These are phyloP conservation scores for Tricholoma furcatifolium DNA, from an alignment of 768 basidiomycete genomes.

Conservation along the genomic window DNA sequence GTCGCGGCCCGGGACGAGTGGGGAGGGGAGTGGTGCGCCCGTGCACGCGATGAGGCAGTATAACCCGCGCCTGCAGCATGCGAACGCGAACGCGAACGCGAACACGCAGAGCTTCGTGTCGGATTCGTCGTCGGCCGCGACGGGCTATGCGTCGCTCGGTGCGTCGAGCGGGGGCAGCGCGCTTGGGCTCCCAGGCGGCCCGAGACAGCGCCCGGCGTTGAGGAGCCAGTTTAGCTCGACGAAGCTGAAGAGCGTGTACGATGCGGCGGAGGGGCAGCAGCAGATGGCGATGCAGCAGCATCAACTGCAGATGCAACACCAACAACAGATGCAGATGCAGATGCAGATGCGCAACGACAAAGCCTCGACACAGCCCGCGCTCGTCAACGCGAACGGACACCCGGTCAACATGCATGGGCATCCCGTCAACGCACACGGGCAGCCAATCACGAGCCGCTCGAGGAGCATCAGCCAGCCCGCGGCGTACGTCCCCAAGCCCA, in stretches of 20 bases:
- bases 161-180: too few species aligned
- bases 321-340: constrained; percentile 3
- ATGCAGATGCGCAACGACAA: constrained; percentile 25
- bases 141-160: constrained; percentile 10
- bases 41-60: constrained; percentile 30
- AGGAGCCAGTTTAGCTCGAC: constrained; percentile 74
- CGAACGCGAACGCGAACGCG: constrained; percentile 43
- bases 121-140: constrained; percentile 36
- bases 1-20: constrained; percentile 15
- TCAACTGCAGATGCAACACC: background rate
- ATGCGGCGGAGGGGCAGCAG: constrained; percentile 30
- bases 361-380: constrained; percentile 19
- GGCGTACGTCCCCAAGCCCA: constrained; percentile 58
- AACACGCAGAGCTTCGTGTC: constrained; percentile 43
- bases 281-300: constrained; percentile 13
- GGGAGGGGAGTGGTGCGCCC: background rate
- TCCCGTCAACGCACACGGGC: constrained; percentile 25
- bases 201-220: constrained; percentile 43
- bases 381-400: constrained; percentile 24
- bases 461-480: constrained; percentile 81
- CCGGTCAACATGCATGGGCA: constrained; percentile 29
- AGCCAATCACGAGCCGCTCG: constrained; percentile 50
- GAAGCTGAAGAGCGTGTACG: constrained; percentile 53
- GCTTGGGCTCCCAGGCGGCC: constrained; percentile 20
- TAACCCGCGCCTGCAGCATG: constrained; percentile 47